Base-by-base conservation (phyloP, 345 rosid species). In the Melaleuca quinquenervia region DNA sequence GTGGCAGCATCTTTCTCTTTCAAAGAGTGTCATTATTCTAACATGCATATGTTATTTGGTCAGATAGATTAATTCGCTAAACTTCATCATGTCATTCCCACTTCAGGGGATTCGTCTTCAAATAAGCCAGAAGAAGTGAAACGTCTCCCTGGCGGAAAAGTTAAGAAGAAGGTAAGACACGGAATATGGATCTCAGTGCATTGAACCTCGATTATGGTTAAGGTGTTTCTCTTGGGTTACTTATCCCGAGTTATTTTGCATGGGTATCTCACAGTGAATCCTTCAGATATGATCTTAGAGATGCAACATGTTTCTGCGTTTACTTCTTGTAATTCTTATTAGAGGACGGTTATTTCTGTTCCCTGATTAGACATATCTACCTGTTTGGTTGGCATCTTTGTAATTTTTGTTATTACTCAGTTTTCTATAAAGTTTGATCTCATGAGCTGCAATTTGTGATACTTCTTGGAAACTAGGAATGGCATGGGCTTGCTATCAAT, bases 141-240 rank as follows among this genome's bases (percentile, higher is more conserved):
- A 85, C 97, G 98, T 54, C 97, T 96, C 51, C 98, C 99, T 54
- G 98, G 98, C 52, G 98, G 98, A 41, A 97, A 97, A 90, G 44
- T 96, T 36, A 96, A 97, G 94, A 97, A 95, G 93, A 97, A 97
- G 93, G 99, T 97, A 88, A 92, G 92, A 54, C 58, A 21, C 54
- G 41, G 22, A 54, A 54, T 51, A 26, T 82, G 60, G 85, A 54
- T 52, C 52, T 83, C 26, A 22, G 49, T 84, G 49, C 83, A 27
- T n/a, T 44, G 41, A 45, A 50, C 80, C 45, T 10, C 16, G 18
- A 36, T 82, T 15, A 52, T 85, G 48, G 80, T 70, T 24, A 41
- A 36, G 26, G 44, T 13, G 5, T 36, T 70, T 70, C 48, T 70
- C 13, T 36, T 70, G 24, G 24, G 48, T 70, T 24, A 70, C 36